These are phyloP conservation scores for Saussurea involucrata DNA, from an alignment of 129 eudicot genomes.

Conservation along the genomic window DNA sequence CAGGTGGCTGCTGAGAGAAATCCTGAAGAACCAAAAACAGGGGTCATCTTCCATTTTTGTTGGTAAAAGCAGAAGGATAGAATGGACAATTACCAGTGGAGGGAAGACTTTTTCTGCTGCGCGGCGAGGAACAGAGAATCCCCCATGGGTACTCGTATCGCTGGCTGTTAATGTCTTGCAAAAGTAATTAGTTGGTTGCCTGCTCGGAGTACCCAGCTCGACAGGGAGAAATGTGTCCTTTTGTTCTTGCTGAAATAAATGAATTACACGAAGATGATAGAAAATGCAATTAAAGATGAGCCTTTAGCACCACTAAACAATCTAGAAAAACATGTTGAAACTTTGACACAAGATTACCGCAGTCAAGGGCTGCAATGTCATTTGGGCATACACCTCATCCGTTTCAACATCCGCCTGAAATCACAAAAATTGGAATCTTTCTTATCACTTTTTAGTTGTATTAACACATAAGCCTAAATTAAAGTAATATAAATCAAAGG, in stretches of 20 bases:
- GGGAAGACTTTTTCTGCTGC: constrained; percentile 99
- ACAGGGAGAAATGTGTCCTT: constrained; percentile 96
- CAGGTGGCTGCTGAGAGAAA: constrained; percentile 94
- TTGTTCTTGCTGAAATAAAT: constrained; percentile 87
- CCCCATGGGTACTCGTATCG: constrained; percentile 99
- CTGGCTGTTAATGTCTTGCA: constrained; percentile 98
- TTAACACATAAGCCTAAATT: not conserved
- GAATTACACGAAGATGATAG: not conserved
- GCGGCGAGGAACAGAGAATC: constrained; percentile 99
- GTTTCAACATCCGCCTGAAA: constrained; percentile 98
- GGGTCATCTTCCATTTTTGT: not conserved
- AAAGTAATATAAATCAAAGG: not conserved
- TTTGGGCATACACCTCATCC: constrained; percentile 98
- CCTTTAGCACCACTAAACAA: not conserved
- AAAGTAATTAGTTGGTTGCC: constrained; percentile 95
- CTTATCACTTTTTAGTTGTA: not conserved
- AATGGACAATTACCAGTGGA: constrained; percentile 56
- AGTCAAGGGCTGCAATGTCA: constrained; percentile 97
- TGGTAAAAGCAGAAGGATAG: not conserved
- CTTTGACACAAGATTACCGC: constrained; percentile 42
- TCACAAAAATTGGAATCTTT: constrained; percentile 14
- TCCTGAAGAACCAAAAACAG: constrained; percentile 52
- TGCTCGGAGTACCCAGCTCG: constrained; percentile 89
- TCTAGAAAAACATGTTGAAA: not conserved
- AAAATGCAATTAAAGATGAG: not conserved